phyloP scores from a whole-genome alignment of 2,329 filamentous ascomycete species.

The Alternaria sp. region DNA sequence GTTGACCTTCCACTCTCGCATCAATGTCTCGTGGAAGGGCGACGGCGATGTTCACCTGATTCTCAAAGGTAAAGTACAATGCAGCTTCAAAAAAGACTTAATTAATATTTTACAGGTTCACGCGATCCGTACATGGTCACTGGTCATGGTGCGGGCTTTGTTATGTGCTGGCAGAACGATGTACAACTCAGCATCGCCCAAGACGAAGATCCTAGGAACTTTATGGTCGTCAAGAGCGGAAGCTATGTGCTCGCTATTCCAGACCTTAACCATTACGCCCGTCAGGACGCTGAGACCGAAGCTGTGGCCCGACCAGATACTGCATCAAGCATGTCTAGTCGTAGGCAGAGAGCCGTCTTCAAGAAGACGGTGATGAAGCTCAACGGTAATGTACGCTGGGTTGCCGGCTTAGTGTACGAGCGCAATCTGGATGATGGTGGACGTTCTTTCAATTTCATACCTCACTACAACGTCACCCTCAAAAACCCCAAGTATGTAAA shows the following conservation, averaged over 20 bases:
- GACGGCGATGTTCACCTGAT: slow-evolving; percentile 95
- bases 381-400: slow-evolving; percentile 93
- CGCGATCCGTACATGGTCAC: slow-evolving; percentile 94
- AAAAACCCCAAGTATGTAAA: slow-evolving; percentile 80
- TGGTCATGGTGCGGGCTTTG: slow-evolving; percentile 89
- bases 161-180: slow-evolving; percentile 98
- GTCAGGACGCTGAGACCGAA: slow-evolving; percentile 64
- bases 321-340: slow-evolving; percentile 67
- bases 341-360: slow-evolving; percentile 81
- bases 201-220: slow-evolving; percentile 85
- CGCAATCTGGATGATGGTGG: slow-evolving; percentile 75
- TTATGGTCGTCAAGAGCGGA: slow-evolving; percentile 95
- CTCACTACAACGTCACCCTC: slow-evolving; percentile 89
- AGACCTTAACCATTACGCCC: slow-evolving; percentile 88
- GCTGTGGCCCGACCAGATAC: slow-evolving; percentile 64
- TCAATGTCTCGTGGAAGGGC: slow-evolving; percentile 89
- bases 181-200: slow-evolving; percentile 86
- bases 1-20: slow-evolving; percentile 89
- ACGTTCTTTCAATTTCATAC: slow-evolving; percentile 86
- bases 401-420: slow-evolving; percentile 91
- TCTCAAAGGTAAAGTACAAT: slow-evolving; percentile 72
- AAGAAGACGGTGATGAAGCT: slow-evolving; percentile 99
- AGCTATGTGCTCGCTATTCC: slow-evolving; percentile 95
- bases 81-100: background rate
- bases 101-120: slow-evolving; percentile 59